A percentile compares a stretch with the other conserved stretches of the same genome.
Evolutionary conservation across 2,329 filamentous ascomycete species (phyloP).

Genomic region (Furcasterigmium sp.): DNA sequence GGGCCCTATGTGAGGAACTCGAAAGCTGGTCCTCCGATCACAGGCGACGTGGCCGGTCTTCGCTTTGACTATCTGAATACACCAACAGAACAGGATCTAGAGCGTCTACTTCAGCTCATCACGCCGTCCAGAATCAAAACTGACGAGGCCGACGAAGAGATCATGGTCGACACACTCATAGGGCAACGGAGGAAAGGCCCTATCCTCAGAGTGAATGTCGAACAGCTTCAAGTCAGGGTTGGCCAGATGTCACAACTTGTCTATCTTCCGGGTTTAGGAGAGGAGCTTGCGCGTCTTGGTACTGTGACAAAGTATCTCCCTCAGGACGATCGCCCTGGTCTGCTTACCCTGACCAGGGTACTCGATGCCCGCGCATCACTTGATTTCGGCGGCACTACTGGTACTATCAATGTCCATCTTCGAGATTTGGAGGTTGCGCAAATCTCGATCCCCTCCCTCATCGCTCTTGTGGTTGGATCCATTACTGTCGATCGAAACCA

Average conservation of each 20-base stretch:
- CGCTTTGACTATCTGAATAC: slow-evolving; percentile 66
- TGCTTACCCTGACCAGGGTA: slow-evolving; percentile 69
- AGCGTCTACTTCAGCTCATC: slow-evolving; percentile 76
- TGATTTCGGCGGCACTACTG: slow-evolving; percentile 64
- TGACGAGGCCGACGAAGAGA: slow-evolving; percentile 80
- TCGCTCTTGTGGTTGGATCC: slow-evolving; percentile 68
- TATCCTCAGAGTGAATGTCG: slow-evolving; percentile 67
- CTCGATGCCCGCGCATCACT: slow-evolving; percentile 57
- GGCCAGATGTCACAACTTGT: slow-evolving; percentile 60
- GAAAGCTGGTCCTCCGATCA: slow-evolving; percentile 53
- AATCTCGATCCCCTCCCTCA: slow-evolving; percentile 76
- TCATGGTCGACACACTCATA: slow-evolving; percentile 86
- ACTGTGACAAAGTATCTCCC: slow-evolving; percentile 92
- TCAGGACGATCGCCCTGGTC: slow-evolving; percentile 87
- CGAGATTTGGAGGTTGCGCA: slow-evolving; percentile 68
- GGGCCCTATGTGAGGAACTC: slow-evolving; percentile 60
- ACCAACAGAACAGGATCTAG: slow-evolving; percentile 76
- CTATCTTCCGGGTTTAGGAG: slow-evolving; percentile 64
- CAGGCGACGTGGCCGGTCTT: slow-evolving; percentile 58
- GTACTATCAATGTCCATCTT: slow-evolving; percentile 53
- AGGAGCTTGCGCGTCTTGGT: slow-evolving; percentile 76
- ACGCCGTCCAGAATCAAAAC: slow-evolving; percentile 91
- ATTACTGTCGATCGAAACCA: slow-evolving; percentile 60
- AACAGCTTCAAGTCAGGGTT: slow-evolving; percentile 57
- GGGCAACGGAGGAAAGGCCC: slow-evolving; percentile 82